A percentile compares a stretch with the other conserved stretches of the same genome.
Conservation (phyloP, 768 basidiomycete species). For the Collybiopsis confluens region DNA sequence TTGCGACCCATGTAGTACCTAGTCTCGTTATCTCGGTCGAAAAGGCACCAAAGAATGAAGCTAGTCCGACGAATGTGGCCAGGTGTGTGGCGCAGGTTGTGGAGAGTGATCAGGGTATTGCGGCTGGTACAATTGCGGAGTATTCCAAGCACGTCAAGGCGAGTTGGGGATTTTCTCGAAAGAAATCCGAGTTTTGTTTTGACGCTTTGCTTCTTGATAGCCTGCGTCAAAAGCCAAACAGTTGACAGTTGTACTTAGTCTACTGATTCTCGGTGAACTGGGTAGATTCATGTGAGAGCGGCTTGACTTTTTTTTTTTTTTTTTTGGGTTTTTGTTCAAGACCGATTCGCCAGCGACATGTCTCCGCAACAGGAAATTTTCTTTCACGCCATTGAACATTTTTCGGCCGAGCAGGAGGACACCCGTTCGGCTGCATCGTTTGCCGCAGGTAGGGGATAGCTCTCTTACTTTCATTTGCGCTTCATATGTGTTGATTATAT, state of each 20-base stretch:
- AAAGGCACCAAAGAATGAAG: conserved; percentile 57
- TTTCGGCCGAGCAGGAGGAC: conserved; percentile 78
- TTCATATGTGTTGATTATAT: no score
- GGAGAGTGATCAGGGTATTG: conserved; percentile 60
- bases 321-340: conserved; percentile 4
- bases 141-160: conserved; percentile 83
- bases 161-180: conserved; percentile 7
- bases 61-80: conserved; percentile 68
- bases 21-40: conserved; percentile 64
- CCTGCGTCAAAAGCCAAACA: conserved; percentile 59
- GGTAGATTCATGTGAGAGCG: conserved; percentile 81
- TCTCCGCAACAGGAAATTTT: conserved; percentile 78
- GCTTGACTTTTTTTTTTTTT: neutral
- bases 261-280: conserved; percentile 89
- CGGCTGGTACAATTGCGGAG: conserved; percentile 80
- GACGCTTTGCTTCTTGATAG: conserved; percentile 20
- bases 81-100: conserved; percentile 85
- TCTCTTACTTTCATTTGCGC: neutral
- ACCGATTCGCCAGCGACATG: conserved; percentile 64
- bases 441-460: conserved; percentile 63
- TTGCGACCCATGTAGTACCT: conserved; percentile 78
- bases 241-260: conserved; percentile 70
- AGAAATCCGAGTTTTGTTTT: neutral
- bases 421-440: conserved; percentile 90
- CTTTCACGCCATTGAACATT: conserved; percentile 64